Evolutionary conservation across 768 basidiomycete genomes (phyloP).

Genomic region (Serendipita sp.): DNA sequence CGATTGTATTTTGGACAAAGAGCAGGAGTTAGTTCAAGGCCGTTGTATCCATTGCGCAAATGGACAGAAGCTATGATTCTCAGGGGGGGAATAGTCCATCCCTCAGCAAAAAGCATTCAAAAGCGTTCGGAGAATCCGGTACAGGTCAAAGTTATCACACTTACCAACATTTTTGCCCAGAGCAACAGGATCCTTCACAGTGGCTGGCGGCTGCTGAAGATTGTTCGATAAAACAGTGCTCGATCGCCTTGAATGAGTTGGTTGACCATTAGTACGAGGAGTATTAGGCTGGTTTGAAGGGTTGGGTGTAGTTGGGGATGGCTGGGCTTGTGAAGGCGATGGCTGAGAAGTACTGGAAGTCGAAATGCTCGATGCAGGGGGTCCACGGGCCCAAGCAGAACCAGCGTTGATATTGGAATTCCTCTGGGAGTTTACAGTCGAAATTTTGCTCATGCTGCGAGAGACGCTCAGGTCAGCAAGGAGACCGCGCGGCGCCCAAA

Average conservation of each 20-base stretch:
- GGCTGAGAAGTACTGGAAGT: background rate
- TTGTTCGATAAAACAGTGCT: background rate
- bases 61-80: background rate
- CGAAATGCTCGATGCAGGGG: background rate
- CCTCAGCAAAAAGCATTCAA: background rate
- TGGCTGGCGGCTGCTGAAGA: background rate
- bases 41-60: background rate
- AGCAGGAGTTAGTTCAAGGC: background rate
- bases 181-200: background rate
- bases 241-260: background rate
- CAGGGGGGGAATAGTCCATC: background rate
- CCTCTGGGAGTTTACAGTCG: background rate
- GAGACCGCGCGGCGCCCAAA: background rate
- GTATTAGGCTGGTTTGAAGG: background rate
- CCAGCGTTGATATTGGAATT: background rate
- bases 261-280: background rate
- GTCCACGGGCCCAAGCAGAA: background rate
- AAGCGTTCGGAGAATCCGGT: background rate
- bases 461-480: background rate
- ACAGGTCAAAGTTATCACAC: background rate
- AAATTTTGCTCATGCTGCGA: conserved; percentile 2
- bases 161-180: background rate
- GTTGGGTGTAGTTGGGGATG: background rate
- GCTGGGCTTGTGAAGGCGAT: background rate
- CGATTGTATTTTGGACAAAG: background rate